phyloP scores from a whole-genome alignment of 257 asterid species.

The Petrea volubilis region DNA sequence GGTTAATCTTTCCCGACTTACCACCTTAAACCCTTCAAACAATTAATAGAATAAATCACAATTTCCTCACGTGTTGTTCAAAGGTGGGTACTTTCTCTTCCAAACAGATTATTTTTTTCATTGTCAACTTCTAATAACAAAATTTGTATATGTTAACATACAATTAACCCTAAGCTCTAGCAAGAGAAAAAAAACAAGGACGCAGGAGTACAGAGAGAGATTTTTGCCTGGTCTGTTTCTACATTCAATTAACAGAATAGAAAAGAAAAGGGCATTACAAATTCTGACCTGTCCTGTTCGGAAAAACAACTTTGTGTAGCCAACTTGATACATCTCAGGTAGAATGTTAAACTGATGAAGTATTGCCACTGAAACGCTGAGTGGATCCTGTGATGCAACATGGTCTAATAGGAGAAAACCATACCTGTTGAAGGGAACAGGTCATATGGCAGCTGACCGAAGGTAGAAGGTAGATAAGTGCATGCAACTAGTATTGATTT shows the following conservation, averaged over 20 bases:
- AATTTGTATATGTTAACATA: neutral
- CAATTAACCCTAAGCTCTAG: neutral
- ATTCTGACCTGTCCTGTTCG: slow-evolving; percentile 93
- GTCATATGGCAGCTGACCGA: slow-evolving; percentile 15
- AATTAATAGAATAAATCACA: neutral
- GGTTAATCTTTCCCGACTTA: neutral
- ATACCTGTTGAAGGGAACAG: slow-evolving; percentile 57
- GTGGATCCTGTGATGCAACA: slow-evolving; percentile 95
- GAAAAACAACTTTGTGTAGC: slow-evolving; percentile 94
- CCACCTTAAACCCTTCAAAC: neutral
- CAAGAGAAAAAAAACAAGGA: neutral
- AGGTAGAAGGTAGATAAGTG: neutral
- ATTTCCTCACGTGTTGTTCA: too few relatives aligned
- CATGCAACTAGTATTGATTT: too few relatives aligned
- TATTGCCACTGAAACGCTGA: slow-evolving; percentile 92
- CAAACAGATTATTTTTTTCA: too few relatives aligned
- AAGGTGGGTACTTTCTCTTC: too few relatives aligned
- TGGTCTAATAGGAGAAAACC: slow-evolving; percentile 93
- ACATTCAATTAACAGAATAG: neutral
- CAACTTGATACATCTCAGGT: slow-evolving; percentile 99
- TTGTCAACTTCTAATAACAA: too few relatives aligned
- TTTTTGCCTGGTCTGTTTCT: neutral
- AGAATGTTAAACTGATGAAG: slow-evolving; percentile 96
- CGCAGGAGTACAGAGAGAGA: neutral
- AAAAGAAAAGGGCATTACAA: neutral